Evolutionary conservation across 2,329 filamentous ascomycete species (phyloP), one percentile per base, ranked within the genome.

Genomic region (Phialemoniopsis sp.): DNA sequence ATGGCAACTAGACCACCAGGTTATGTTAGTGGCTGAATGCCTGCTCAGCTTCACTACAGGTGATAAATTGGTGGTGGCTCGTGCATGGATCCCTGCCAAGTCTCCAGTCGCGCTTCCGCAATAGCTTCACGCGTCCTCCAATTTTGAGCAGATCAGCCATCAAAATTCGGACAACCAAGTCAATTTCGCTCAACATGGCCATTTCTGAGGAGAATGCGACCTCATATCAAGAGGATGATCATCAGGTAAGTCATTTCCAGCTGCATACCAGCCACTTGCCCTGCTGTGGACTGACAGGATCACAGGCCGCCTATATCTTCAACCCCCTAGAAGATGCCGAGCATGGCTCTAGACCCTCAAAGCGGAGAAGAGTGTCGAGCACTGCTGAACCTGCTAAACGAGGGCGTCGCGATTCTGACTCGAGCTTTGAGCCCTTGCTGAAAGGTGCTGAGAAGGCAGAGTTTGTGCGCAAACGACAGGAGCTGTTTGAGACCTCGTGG

Each of bases 401-500:
- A 36, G 32, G 30, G 28, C n/a, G 9, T 26, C 38, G 38, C 43
- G 46, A 49, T 18, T 19, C 17, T 37, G 43, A 44, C 36, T 51
- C 60, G 2, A 45, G 51, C 3, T 84, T 80, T 42, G 66, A 71
- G 15, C 62, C 70, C 8, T 63, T 85, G 14, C 59, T 85, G 8
- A 67, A 70, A 42, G 78, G 77, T 4, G 54, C 59, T 0, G 82
- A 85, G 58, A 62, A 57, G 33, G 49, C 64, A 3, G 65, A 66
- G 26, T 70, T 66, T 39, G 67, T 75, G 16, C 56, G 57, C 8
- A 60, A 80, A 37, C 73, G 87, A 16, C 70, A 80, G 54, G 60
- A 68, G 34, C 65, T 78, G 4, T 91, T 82, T 57, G 64, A 78
- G 37, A 60, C 70, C 38, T 67, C 78, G 36, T 93, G 88, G 88